Evolutionary conservation across 352 stramenopile species (phyloP).

Genomic region (Chrysophaeum taylorii): DNA sequence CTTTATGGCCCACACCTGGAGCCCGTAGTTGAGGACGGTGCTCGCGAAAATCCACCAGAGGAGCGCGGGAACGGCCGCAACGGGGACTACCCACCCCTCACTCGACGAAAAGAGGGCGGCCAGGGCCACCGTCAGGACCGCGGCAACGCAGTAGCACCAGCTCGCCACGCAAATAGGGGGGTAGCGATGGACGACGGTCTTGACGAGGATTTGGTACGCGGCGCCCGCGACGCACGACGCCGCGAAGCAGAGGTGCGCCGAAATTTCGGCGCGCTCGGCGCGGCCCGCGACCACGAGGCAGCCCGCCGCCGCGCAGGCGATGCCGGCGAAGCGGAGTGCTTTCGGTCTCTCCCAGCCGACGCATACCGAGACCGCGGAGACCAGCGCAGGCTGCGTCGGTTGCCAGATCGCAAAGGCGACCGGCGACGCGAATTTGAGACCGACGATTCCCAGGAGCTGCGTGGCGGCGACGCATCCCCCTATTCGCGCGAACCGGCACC

Average conservation of each 20-base stretch:
- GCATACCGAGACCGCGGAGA: background rate
- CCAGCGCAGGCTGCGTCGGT: slow-evolving; percentile 1
- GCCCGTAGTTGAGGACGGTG: background rate
- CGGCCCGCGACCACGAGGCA: background rate
- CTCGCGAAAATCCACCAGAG: background rate
- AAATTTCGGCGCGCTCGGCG: background rate
- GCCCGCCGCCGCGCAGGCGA: background rate
- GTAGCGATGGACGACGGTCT: background rate
- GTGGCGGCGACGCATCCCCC: background rate
- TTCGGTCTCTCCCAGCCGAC: background rate
- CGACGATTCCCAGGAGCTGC: slow-evolving; percentile 1
- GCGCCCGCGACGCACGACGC: background rate
- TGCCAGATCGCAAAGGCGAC: background rate
- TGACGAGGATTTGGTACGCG: background rate
- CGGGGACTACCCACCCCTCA: background rate
- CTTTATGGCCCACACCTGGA: background rate
- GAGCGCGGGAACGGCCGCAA: background rate
- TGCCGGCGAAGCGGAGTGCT: background rate
- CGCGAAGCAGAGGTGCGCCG: background rate
- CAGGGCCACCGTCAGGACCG: background rate
- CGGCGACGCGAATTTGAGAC: background rate
- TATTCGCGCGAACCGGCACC: background rate
- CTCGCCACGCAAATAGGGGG: background rate
- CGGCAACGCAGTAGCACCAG: background rate
- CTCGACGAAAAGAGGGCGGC: background rate